Percentiles rank a stretch among this genome's conserved stretches.
These are phyloP conservation scores for Notholithocarpus densiflorus DNA, from an alignment of 306 rosid genomes.

Conservation along the genomic window DNA sequence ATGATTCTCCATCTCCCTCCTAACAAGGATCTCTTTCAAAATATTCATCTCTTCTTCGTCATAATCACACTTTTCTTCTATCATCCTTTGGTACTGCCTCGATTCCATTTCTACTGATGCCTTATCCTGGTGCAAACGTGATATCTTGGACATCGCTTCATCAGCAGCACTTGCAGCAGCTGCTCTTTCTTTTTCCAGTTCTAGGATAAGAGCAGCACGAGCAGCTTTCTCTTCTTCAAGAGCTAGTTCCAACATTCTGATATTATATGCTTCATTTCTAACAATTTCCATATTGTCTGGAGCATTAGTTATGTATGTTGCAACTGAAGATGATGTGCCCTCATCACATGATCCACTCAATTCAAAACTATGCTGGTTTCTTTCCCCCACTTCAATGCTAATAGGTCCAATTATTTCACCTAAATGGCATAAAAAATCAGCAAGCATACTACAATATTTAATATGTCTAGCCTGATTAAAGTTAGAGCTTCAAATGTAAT, in stretches of 20 bases:
- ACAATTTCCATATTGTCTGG: constrained; percentile 25
- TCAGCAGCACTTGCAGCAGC: constrained; percentile 92
- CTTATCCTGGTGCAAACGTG: constrained; percentile 77
- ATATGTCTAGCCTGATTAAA: constrained; percentile 4
- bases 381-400: constrained; percentile 34
- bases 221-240: constrained; percentile 67
- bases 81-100: constrained; percentile 65
- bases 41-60: constrained; percentile 87
- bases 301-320: constrained; percentile 9
- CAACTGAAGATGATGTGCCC: constrained; percentile 28
- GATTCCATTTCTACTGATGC: constrained; percentile 70
- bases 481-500: background rate
- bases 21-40: constrained; percentile 78
- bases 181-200: constrained; percentile 95
- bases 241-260: constrained; percentile 54
- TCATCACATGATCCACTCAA: constrained; percentile 43
- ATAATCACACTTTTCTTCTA: constrained; percentile 72
- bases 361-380: constrained; percentile 39
- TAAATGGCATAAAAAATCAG: constrained; percentile 24
- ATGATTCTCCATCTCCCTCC: constrained; percentile 75
- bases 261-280: constrained; percentile 36
- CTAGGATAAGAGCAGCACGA: constrained; percentile 60
- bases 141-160: constrained; percentile 96
- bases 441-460: constrained; percentile 20
- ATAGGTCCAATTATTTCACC: constrained; percentile 35